Evolutionary conservation across 352 stramenopile species (phyloP).

Genomic region (Pythium plurisporium): DNA sequence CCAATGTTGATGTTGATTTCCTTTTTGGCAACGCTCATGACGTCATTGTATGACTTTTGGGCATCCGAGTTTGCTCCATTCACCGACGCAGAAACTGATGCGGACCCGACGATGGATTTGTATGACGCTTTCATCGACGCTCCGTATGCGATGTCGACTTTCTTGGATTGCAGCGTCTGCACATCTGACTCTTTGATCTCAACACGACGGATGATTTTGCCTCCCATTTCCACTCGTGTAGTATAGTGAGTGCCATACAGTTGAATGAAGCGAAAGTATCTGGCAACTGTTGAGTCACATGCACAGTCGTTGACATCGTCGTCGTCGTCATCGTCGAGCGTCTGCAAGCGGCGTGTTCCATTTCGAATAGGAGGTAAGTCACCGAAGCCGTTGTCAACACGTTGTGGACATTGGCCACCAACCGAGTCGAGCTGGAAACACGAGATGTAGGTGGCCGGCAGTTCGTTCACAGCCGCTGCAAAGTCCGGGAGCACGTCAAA

Average conservation of each 20-base stretch:
- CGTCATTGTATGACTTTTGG: conserved; percentile 15
- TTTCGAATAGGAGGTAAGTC: conserved; percentile 10
- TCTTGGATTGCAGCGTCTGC: conserved; percentile 22
- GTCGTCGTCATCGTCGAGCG: conserved; percentile 5
- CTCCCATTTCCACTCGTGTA: conserved; percentile 27
- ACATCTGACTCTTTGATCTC: conserved; percentile 32
- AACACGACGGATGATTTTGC: conserved; percentile 27
- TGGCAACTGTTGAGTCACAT: conserved; percentile 23
- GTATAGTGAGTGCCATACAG: conserved; percentile 28
- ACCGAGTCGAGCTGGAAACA: conserved; percentile 17
- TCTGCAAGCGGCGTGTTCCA: conserved; percentile 8
- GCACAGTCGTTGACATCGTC: conserved; percentile 26
- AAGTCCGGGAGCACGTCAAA: conserved; percentile 21
- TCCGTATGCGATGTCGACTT: conserved; percentile 26
- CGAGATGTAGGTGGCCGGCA: conserved; percentile 10
- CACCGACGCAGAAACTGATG: conserved; percentile 18
- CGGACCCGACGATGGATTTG: conserved; percentile 15
- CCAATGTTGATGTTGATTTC: conserved; percentile 32
- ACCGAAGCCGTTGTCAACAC: conserved; percentile 19
- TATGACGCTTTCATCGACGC: conserved; percentile 33
- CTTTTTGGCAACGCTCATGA: conserved; percentile 30
- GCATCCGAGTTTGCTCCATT: conserved; percentile 12
- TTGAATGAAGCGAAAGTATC: conserved; percentile 29
- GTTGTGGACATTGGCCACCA: conserved; percentile 18
- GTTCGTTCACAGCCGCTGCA: conserved; percentile 9